These are phyloP conservation scores for Gentiana macrophylla DNA, from an alignment of 257 asterid species.

Conservation along the genomic window DNA sequence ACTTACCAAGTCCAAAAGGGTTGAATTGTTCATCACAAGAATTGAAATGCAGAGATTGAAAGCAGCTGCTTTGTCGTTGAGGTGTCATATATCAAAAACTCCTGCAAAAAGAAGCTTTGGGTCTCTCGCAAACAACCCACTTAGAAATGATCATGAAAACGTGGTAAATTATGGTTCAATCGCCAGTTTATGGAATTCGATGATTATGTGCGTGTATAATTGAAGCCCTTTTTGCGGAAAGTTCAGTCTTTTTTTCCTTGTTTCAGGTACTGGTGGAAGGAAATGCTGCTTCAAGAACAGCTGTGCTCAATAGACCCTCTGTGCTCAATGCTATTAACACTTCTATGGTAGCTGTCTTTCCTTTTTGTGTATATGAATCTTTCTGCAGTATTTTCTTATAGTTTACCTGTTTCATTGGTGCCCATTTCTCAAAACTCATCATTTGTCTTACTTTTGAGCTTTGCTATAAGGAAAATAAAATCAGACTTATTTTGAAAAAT, in stretches of 20 bases:
- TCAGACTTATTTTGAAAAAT: too few relatives aligned
- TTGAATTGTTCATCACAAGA: too few relatives aligned
- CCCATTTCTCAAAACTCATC: neutral
- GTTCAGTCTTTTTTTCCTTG: neutral
- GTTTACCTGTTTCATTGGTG: too few relatives aligned
- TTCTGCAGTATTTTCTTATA: neutral
- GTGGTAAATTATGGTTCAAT: slow-evolving; percentile 26
- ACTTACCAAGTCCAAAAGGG: too few relatives aligned
- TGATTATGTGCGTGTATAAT: neutral
- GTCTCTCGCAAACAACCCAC: slow-evolving; percentile 32
- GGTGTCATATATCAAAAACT: slow-evolving; percentile 19
- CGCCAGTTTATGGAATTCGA: neutral
- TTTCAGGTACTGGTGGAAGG: slow-evolving; percentile 82
- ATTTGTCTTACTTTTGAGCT: neutral
- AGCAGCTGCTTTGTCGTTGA: slow-evolving; percentile 25
- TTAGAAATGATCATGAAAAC: slow-evolving; percentile 33
- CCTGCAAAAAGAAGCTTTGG: slow-evolving; percentile 25
- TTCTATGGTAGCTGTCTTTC: slow-evolving; percentile 36
- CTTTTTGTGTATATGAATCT: neutral
- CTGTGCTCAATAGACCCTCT: slow-evolving; percentile 76
- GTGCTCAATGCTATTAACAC: slow-evolving; percentile 72
- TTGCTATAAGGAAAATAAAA: too few relatives aligned
- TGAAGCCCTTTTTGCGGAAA: neutral
- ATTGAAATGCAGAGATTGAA: slow-evolving; percentile 32
- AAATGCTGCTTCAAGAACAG: slow-evolving; percentile 65